Evolutionary conservation across 495 filamentous ascomycete species (phyloP).

Genomic region (Annulohypoxylon moriforme): DNA sequence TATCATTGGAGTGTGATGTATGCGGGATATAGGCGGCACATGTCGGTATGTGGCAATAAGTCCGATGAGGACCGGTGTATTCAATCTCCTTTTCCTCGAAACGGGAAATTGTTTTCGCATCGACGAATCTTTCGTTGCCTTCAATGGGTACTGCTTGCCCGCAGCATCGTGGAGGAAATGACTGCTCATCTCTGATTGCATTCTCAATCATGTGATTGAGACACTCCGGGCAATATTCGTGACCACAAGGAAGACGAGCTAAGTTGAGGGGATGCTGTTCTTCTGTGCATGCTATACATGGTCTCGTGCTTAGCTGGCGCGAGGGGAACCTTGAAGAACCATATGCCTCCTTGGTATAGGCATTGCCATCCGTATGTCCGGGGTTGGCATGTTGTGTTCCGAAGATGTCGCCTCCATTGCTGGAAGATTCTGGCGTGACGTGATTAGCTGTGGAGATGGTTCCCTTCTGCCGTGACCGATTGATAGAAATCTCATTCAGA

Average conservation of each 20-base stretch:
- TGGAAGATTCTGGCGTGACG: no score
- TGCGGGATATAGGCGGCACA: conserved; percentile 61
- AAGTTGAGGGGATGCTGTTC: conserved; percentile 17
- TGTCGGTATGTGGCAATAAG: conserved; percentile 57
- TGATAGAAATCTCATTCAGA: no score
- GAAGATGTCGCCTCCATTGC: background rate
- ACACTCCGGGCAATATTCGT: conserved; percentile 63
- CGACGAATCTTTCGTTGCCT: conserved; percentile 48
- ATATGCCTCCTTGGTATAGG: background rate
- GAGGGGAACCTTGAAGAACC: conserved; percentile 40
- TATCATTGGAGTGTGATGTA: conserved; percentile 44
- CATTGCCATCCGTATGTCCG: background rate
- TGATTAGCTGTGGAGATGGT: no score
- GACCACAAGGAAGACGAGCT: conserved; percentile 48
- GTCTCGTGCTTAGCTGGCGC: conserved; percentile 4
- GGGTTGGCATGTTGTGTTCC: background rate
- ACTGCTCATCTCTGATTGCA: conserved; percentile 58
- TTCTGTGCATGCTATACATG: conserved; percentile 41
- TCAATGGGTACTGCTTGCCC: conserved; percentile 51
- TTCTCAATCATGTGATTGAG: conserved; percentile 53
- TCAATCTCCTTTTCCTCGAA: conserved; percentile 59
- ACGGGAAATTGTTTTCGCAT: conserved; percentile 31
- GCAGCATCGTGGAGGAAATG: conserved; percentile 67
- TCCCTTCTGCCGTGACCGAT: no score
- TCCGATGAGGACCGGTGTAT: conserved; percentile 56